Evolutionary conservation across 2,329 filamentous ascomycete genomes (phyloP).

Genomic region (Neospermospora avenae): DNA sequence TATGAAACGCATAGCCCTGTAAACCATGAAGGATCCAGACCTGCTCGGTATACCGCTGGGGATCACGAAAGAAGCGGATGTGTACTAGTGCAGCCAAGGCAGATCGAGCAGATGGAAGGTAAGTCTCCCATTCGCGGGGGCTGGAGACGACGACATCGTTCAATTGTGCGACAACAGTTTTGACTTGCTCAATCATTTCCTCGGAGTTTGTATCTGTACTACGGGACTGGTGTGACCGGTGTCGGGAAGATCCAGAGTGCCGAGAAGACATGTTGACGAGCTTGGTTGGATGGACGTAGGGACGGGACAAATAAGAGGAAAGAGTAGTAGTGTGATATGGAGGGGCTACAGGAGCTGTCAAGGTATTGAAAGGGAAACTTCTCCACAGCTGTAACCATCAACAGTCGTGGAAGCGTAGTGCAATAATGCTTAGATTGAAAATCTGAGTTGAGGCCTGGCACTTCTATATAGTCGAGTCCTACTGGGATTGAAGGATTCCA

Average conservation of each 20-base stretch:
- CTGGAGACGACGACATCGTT: conserved; percentile 28
- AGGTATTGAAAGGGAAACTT: not conserved
- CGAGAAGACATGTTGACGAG: conserved; percentile 16
- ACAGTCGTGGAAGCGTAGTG: not conserved
- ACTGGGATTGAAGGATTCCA: not conserved
- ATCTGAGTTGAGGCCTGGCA: not conserved
- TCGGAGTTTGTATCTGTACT: conserved; percentile 19
- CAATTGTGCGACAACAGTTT: conserved; percentile 28
- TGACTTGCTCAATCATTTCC: conserved; percentile 30
- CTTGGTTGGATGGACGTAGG: conserved; percentile 7
- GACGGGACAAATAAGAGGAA: not conserved
- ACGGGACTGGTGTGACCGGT: conserved; percentile 21
- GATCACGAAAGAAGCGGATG: conserved; percentile 38
- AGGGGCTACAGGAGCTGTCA: not conserved
- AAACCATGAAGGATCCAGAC: conserved; percentile 42
- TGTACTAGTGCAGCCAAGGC: conserved; percentile 39
- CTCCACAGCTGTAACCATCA: not conserved
- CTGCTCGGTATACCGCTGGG: conserved; percentile 38
- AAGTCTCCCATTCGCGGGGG: conserved; percentile 32
- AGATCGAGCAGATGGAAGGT: conserved; percentile 39
- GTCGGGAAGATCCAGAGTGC: conserved; percentile 28
- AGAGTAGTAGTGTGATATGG: not conserved
- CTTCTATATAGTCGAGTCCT: conserved; percentile 4
- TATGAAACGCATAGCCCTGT: conserved; percentile 48
- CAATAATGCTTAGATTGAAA: not conserved